Conservation (phyloP, 2,329 filamentous ascomycete genomes). For the Claviceps paspali region DNA sequence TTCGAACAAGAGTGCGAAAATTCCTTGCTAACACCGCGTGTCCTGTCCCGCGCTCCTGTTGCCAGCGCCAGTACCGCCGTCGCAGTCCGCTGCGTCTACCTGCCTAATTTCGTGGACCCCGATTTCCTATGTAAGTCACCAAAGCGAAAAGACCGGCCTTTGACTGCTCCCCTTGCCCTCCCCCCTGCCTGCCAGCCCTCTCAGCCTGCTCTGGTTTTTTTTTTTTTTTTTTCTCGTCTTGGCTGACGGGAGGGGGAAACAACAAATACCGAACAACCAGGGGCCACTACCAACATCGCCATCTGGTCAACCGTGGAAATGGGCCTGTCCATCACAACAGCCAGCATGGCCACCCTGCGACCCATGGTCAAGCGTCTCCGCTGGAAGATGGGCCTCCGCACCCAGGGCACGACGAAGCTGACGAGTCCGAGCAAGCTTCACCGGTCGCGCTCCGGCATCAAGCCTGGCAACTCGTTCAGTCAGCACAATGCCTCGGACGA, state of each 20-base stretch:
- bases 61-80: slow-evolving; percentile 25
- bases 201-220: too few relatives aligned
- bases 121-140: slow-evolving; percentile 27
- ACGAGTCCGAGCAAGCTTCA: not conserved
- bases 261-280: slow-evolving; percentile 9
- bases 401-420: not conserved
- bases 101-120: slow-evolving; percentile 20
- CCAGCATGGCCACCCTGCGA: slow-evolving; percentile 30
- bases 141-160: too few relatives aligned
- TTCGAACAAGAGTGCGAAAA: too few relatives aligned
- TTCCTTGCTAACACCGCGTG: too few relatives aligned
- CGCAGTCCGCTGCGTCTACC: slow-evolving; percentile 24
- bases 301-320: slow-evolving; percentile 34
- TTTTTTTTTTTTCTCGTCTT: not conserved
- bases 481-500: not conserved
- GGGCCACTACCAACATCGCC: slow-evolving; percentile 26
- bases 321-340: slow-evolving; percentile 31
- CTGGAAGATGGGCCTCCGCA: slow-evolving; percentile 15
- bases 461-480: not conserved
- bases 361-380: slow-evolving; percentile 24
- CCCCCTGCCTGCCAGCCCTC: too few relatives aligned
- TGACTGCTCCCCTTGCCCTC: not conserved
- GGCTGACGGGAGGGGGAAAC: not conserved
- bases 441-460: not conserved
- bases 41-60: not conserved